phyloP scores from a whole-genome alignment of 163 green algal genomes.

The Chlamydomonas reinhardtii region DNA sequence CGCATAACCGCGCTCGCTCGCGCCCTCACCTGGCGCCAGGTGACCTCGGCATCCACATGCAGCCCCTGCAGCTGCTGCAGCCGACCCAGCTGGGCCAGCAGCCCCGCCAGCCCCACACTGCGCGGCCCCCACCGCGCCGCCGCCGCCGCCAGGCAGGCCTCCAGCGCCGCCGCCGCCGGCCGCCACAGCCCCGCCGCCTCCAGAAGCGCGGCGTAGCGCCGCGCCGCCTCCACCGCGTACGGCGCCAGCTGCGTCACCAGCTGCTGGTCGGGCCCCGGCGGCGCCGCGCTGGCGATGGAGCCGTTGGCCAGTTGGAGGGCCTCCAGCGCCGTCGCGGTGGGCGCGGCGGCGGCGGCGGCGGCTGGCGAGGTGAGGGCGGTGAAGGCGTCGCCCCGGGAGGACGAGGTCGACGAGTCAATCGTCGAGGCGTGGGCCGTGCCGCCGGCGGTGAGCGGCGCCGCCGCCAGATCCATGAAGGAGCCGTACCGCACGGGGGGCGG shows the following conservation, averaged over 20 bases:
- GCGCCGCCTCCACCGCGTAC: slow-evolving; percentile 28
- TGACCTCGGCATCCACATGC: slow-evolving; percentile 13
- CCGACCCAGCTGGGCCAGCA: not conserved
- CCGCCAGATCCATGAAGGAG: too few relatives aligned
- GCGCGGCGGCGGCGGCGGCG: not conserved
- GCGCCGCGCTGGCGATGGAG: too few relatives aligned
- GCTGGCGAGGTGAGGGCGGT: too few relatives aligned
- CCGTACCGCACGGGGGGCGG: too few relatives aligned
- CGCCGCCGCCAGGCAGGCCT: not conserved
- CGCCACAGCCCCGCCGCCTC: slow-evolving; percentile 13
- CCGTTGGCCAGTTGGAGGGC: too few relatives aligned
- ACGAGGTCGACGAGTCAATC: too few relatives aligned
- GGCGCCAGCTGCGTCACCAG: not conserved
- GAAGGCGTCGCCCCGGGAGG: too few relatives aligned
- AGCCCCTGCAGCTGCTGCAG: slow-evolving; percentile 41
- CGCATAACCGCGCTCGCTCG: not conserved
- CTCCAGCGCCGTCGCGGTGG: not conserved
- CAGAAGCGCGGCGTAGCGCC: slow-evolving; percentile 38
- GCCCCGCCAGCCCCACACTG: not conserved
- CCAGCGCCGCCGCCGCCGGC: not conserved
- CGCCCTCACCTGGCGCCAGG: slow-evolving; percentile 22
- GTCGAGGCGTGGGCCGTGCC: too few relatives aligned
- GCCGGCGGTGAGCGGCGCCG: too few relatives aligned
- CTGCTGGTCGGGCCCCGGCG: too few relatives aligned
- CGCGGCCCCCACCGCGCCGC: slow-evolving; percentile 5